These are phyloP conservation scores for Phyllosticta citrichinensis DNA, from an alignment of 2,329 filamentous ascomycete genomes.

Conservation along the genomic window DNA sequence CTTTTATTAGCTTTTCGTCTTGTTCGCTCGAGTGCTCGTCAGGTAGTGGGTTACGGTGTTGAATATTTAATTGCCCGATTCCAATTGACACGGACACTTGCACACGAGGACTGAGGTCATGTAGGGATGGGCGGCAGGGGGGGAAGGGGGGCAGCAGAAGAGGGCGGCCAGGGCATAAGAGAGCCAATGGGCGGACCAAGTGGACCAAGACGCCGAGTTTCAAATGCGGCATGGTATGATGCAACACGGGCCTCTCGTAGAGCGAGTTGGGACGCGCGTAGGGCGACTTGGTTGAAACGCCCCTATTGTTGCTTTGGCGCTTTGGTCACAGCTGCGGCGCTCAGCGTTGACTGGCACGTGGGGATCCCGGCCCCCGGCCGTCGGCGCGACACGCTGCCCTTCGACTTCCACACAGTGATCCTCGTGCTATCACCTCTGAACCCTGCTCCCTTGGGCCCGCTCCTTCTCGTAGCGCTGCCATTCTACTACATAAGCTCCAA, in stretches of 20 bases:
- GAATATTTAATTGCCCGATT: background rate
- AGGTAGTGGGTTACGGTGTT: slow-evolving; percentile 9
- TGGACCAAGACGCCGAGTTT: slow-evolving; percentile 3
- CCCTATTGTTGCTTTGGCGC: background rate
- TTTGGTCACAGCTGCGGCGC: background rate
- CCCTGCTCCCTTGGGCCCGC: slow-evolving; percentile 5
- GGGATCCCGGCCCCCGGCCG: background rate
- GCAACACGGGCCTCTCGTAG: slow-evolving; percentile 2
- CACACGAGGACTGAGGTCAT: background rate
- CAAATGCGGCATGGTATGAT: slow-evolving; percentile 6
- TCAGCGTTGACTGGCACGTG: background rate
- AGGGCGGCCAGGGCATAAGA: background rate
- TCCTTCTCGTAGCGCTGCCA: background rate
- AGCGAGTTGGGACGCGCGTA: background rate
- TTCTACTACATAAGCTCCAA: slow-evolving; percentile 6
- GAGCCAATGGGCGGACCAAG: background rate
- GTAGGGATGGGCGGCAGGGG: background rate
- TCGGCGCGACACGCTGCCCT: background rate
- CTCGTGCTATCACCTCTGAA: slow-evolving; percentile 5
- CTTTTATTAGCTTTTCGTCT: background rate
- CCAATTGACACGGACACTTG: background rate
- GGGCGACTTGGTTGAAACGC: background rate
- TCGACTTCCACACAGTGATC: slow-evolving; percentile 2
- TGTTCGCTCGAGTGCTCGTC: slow-evolving; percentile 8
- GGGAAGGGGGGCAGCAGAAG: background rate